Evolutionary conservation across 805 yeast genomes (phyloP).

Genomic region (Kregervanrija pseudodelftensis): DNA sequence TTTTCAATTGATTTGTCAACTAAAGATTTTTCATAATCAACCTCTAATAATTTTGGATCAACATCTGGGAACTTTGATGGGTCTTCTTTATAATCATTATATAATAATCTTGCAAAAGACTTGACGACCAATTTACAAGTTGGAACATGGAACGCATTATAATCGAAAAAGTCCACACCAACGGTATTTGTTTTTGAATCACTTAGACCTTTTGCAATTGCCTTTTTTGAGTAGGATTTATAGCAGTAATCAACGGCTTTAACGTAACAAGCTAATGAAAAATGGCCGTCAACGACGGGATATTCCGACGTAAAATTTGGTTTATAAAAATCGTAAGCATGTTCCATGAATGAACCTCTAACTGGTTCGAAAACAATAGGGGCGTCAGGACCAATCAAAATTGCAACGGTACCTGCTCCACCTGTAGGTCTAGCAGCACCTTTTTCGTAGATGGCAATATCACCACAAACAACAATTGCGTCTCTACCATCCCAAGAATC

Average conservation of each 20-base stretch:
- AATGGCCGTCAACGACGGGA: slow-evolving; percentile 97
- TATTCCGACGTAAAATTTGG: slow-evolving; percentile 95
- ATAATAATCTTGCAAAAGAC: slow-evolving; percentile 85
- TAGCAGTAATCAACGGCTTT: slow-evolving; percentile 88
- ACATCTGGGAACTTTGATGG: slow-evolving; percentile 56
- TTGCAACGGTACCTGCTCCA: slow-evolving; percentile 96
- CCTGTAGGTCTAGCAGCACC: slow-evolving; percentile 99
- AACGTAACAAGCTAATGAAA: slow-evolving; percentile 87
- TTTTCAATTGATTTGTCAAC: slow-evolving; percentile 79
- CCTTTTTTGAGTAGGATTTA: slow-evolving; percentile 72
- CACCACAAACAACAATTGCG: slow-evolving; percentile 95
- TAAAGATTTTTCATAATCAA: slow-evolving; percentile 71
- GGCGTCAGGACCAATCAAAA: slow-evolving; percentile 95
- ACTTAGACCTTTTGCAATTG: slow-evolving; percentile 43
- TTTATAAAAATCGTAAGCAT: slow-evolving; percentile 96
- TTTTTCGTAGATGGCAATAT: slow-evolving; percentile 92
- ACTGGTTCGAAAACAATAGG: slow-evolving; percentile 86
- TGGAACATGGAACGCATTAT: slow-evolving; percentile 96
- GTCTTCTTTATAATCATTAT: slow-evolving; percentile 76
- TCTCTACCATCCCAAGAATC: slow-evolving; percentile 97
- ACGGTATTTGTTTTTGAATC: slow-evolving; percentile 42
- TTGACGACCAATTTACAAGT: slow-evolving; percentile 92
- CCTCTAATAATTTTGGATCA: slow-evolving; percentile 39
- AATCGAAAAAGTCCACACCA: slow-evolving; percentile 76
- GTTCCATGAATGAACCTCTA: slow-evolving; percentile 92